Percentiles rank a stretch among this genome's conserved stretches.
Conservation (phyloP, 1,284 basidiomycete species). For the Marasmius fiardii region DNA sequence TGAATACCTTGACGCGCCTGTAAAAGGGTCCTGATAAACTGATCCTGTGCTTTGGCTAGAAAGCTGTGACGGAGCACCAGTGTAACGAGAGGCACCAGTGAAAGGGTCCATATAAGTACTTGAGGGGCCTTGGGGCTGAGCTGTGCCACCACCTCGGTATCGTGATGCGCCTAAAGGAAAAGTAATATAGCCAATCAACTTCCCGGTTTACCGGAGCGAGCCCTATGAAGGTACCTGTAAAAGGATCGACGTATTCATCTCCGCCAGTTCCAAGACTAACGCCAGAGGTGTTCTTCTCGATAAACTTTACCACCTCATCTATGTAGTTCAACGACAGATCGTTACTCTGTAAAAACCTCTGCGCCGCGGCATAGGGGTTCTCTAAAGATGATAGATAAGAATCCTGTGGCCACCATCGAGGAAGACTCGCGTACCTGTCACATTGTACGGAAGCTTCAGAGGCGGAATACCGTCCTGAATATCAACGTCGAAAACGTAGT, state of each 20-base stretch:
- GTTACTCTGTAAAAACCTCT: conserved; percentile 83
- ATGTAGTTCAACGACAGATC: conserved; percentile 82
- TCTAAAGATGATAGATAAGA: conserved; percentile 45
- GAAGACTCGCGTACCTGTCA: conserved; percentile 55
- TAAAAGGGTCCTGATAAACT: conserved; percentile 64
- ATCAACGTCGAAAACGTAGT: conserved; percentile 99
- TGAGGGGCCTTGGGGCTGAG: conserved; percentile 19
- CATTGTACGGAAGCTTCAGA: conserved; percentile 93
- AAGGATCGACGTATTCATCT: conserved; percentile 82
- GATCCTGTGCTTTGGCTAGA: conserved; percentile 18
- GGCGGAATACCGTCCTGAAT: conserved; percentile 91
- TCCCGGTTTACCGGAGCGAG: neutral
- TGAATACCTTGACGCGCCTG: conserved; percentile 63
- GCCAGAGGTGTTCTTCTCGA: conserved; percentile 87
- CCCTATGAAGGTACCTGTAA: conserved; percentile 62
- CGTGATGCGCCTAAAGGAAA: conserved; percentile 62
- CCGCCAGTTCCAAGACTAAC: conserved; percentile 60
- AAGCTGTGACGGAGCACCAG: conserved; percentile 25
- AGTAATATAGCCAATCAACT: conserved; percentile 5
- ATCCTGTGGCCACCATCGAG: neutral
- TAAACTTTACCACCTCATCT: conserved; percentile 92
- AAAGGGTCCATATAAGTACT: conserved; percentile 59
- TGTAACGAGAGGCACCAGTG: conserved; percentile 69
- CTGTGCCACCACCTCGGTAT: conserved; percentile 38
- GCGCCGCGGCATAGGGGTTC: conserved; percentile 89